Conservation (phyloP, 306 rosid genomes). For the Lablab purpureus region DNA sequence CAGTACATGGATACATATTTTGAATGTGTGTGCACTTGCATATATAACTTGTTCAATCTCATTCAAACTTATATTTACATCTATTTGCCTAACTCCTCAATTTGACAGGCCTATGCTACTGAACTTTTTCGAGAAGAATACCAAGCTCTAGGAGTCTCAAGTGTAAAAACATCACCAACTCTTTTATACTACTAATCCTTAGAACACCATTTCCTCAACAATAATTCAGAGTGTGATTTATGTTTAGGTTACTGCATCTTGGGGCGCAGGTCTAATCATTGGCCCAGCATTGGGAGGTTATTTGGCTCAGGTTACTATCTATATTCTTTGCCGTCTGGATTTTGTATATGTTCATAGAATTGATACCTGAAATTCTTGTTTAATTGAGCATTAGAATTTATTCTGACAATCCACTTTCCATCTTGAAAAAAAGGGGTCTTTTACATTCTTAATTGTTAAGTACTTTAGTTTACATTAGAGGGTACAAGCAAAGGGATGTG, state of each 20-base stretch:
- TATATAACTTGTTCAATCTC: background rate
- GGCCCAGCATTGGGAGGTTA: conserved; percentile 96
- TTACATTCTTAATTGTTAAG: too few relatives aligned
- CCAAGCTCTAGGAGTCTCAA: conserved; percentile 80
- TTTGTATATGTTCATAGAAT: background rate
- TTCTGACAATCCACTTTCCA: too few relatives aligned
- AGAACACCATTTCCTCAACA: background rate
- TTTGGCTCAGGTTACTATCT: conserved; percentile 77
- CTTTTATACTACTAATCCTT: conserved; percentile 11
- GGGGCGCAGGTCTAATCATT: conserved; percentile 80
- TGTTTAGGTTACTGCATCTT: conserved; percentile 76
- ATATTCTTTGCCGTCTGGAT: background rate
- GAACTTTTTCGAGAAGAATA: conserved; percentile 78
- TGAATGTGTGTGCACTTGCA: background rate
- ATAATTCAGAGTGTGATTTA: conserved; percentile 32
- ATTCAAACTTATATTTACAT: background rate
- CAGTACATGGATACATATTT: background rate
- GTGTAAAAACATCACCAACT: conserved; percentile 59
- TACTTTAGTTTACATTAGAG: too few relatives aligned
- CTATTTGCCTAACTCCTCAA: too few relatives aligned
- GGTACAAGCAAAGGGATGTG: too few relatives aligned
- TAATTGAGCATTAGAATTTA: too few relatives aligned
- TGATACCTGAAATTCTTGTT: too few relatives aligned
- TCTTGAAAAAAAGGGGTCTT: too few relatives aligned
- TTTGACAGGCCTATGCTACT: conserved; percentile 76